Conservation (phyloP, 2,329 filamentous ascomycete genomes). For the Aureobasidium leucospermi region DNA sequence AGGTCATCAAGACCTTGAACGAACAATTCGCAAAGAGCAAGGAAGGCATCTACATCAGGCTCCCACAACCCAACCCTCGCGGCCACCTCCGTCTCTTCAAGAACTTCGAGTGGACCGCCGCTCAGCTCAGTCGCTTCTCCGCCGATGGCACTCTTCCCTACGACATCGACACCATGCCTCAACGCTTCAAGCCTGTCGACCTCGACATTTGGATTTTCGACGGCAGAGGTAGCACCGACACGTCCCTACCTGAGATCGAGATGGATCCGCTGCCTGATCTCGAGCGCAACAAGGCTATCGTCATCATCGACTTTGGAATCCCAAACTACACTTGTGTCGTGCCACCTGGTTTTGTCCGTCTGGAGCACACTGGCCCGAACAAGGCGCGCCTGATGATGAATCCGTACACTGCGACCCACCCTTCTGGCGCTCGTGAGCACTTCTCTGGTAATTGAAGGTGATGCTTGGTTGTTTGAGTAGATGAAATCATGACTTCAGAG, state of each 20-base stretch:
- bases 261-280: background rate
- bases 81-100: background rate
- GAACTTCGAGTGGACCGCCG: background rate
- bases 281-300: background rate
- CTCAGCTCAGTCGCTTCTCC: background rate
- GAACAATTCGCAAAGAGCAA: background rate
- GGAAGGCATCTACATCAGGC: background rate
- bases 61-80: background rate
- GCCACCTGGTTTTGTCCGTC: background rate
- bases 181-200: background rate
- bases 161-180: background rate
- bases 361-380: background rate
- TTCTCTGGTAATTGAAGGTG: background rate
- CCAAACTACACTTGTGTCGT: background rate
- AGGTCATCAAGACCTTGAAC: background rate
- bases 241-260: background rate
- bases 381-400: background rate
- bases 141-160: background rate
- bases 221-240: background rate
- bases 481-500: too few species aligned
- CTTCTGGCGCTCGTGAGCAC: background rate
- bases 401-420: background rate
- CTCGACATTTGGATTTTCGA: background rate
- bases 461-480: too few species aligned
- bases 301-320: background rate